Conservation (phyloP, 2,329 filamentous ascomycete genomes). For the Arthroderma uncinatum region DNA sequence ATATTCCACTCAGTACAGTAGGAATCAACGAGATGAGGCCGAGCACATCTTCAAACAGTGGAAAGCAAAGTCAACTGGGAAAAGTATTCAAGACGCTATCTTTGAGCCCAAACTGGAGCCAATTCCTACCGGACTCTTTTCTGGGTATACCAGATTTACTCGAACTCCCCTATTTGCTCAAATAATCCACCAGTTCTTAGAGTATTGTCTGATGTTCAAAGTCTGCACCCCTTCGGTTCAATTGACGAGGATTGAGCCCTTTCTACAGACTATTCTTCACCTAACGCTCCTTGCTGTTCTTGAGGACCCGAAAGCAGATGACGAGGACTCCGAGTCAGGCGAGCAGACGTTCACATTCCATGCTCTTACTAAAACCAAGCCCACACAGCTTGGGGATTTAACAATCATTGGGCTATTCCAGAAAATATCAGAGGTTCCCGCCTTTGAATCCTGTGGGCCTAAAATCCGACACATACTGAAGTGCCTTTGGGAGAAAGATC, state of each 20-base stretch:
- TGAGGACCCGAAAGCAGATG: constrained; percentile 59
- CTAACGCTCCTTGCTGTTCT: constrained; percentile 72
- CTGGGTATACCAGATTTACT: constrained; percentile 66
- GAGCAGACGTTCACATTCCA: constrained; percentile 59
- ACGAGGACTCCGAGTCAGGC: constrained; percentile 33
- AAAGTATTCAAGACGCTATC: constrained; percentile 69
- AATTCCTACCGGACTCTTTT: constrained; percentile 67
- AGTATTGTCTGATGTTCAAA: constrained; percentile 64
- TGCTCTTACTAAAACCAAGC: constrained; percentile 54
- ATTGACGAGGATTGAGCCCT: constrained; percentile 74
- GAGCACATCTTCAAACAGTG: constrained; percentile 79
- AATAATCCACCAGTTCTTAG: constrained; percentile 75
- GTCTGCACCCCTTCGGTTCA: constrained; percentile 63
- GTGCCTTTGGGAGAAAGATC: constrained; percentile 72
- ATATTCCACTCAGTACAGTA: constrained; percentile 90
- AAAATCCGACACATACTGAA: constrained; percentile 77
- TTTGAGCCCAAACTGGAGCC: constrained; percentile 76
- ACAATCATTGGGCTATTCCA: constrained; percentile 46
- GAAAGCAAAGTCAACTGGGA: constrained; percentile 78
- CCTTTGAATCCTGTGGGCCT: constrained; percentile 69
- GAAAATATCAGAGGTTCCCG: constrained; percentile 50
- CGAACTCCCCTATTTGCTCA: constrained; percentile 77
- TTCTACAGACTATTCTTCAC: constrained; percentile 83
- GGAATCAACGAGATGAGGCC: constrained; percentile 92
- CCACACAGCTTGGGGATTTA: constrained; percentile 28